Conservation (phyloP, 345 rosid species). For the Microthlaspi erraticum region DNA sequence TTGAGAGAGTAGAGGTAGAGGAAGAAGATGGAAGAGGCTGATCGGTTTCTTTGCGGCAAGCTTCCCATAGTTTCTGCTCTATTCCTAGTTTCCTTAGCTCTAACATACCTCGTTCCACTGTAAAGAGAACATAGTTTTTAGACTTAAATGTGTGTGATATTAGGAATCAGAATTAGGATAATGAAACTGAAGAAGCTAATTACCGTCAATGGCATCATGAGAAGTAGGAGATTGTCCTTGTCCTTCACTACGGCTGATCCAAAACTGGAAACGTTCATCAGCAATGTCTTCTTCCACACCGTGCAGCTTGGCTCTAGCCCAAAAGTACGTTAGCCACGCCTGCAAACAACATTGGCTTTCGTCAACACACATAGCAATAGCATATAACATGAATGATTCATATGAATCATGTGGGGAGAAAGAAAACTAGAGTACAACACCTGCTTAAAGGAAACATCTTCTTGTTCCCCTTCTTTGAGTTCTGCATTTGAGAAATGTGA, state of each 20-base stretch:
- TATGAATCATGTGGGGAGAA: no score
- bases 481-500: conserved; percentile 53
- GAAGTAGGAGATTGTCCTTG: conserved; percentile 59
- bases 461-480: conserved; percentile 71
- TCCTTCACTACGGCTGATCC: conserved; percentile 64
- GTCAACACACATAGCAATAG: no score
- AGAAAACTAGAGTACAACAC: no score
- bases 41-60: conserved; percentile 74
- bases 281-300: conserved; percentile 83
- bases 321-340: conserved; percentile 89
- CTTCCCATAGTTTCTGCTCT: conserved; percentile 92
- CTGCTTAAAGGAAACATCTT: conserved; percentile 92
- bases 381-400: no score
- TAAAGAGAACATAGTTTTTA: neutral
- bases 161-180: conserved; percentile 8
- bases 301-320: conserved; percentile 81
- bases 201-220: conserved; percentile 85
- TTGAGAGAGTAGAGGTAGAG: conserved; percentile 38
- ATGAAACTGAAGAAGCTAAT: neutral
- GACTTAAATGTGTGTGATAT: neutral
- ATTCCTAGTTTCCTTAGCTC: conserved; percentile 88
- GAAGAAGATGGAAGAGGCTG: conserved; percentile 38
- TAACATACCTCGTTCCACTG: conserved; percentile 79
- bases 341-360: conserved; percentile 21
- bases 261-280: conserved; percentile 74